These are phyloP conservation scores for Aspergillus olivimuriae DNA, from an alignment of 495 filamentous ascomycete species.

Conservation along the genomic window DNA sequence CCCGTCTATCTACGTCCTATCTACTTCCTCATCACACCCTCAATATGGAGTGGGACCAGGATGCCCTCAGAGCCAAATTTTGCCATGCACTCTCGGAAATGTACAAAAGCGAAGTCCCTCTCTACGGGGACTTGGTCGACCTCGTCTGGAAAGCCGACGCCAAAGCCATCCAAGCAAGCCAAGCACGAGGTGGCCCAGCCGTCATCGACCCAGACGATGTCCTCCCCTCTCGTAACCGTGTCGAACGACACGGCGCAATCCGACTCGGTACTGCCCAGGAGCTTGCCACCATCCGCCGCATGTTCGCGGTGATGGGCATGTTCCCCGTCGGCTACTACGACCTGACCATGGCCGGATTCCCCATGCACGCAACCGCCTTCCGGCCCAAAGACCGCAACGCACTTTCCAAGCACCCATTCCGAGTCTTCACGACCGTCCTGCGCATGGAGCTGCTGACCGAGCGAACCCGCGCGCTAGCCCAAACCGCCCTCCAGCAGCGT, in stretches of 20 bases:
- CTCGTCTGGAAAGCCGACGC: constrained; percentile 28
- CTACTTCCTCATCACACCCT: background rate
- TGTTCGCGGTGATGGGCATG: constrained; percentile 39
- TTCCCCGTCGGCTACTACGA: constrained; percentile 41
- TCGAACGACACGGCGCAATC: constrained; percentile 41
- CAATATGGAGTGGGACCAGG: constrained; percentile 18
- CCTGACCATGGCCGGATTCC: constrained; percentile 31
- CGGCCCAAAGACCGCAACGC: constrained; percentile 23
- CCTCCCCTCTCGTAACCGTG: constrained; percentile 23
- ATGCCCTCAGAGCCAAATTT: constrained; percentile 27
- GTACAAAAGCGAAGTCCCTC: constrained; percentile 35
- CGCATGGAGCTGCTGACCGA: constrained; percentile 30
- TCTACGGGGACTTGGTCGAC: constrained; percentile 32
- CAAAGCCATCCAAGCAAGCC: constrained; percentile 14
- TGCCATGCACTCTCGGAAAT: constrained; percentile 32
- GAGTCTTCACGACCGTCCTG: constrained; percentile 37
- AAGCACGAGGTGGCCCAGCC: constrained; percentile 1
- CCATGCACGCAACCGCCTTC: constrained; percentile 40
- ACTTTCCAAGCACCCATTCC: constrained; percentile 31
- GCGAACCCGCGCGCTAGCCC: constrained; percentile 18
- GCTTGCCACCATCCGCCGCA: constrained; percentile 28
- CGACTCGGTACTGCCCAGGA: constrained; percentile 34
- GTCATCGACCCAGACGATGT: constrained; percentile 20
- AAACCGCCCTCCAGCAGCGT: constrained; percentile 22
- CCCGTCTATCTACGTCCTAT: background rate